phyloP scores from a whole-genome alignment of 176 grass and related monocot species.

The Hyparrhenia diplandra region DNA sequence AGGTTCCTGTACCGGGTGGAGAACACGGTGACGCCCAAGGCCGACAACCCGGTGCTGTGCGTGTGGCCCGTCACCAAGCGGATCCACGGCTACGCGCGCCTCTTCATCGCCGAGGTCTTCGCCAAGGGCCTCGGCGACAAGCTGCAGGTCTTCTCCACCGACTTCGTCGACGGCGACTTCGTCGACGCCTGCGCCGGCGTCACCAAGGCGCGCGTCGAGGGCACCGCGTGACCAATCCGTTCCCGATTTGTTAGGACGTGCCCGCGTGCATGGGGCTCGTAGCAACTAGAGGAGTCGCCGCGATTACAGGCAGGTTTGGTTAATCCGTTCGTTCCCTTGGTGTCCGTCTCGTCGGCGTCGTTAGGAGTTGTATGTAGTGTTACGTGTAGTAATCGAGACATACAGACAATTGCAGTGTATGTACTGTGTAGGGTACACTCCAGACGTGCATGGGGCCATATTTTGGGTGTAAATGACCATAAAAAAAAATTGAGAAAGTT shows the following conservation, averaged over 20 bases:
- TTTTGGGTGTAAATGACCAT: too few relatives aligned
- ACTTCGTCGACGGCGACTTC: conserved; percentile 89
- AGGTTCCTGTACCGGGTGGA: conserved; percentile 80
- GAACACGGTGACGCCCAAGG: conserved; percentile 85
- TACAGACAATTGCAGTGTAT: background rate
- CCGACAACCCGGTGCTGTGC: conserved; percentile 80
- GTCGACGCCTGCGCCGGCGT: conserved; percentile 86
- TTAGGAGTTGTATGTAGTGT: background rate
- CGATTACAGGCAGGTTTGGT: background rate
- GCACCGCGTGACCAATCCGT: conserved; percentile 26
- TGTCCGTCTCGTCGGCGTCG: background rate
- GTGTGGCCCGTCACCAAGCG: conserved; percentile 63
- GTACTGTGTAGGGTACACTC: background rate
- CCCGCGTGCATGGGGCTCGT: background rate
- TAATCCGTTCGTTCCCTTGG: background rate
- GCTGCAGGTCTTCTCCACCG: conserved; percentile 82
- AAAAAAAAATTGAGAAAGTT: too few relatives aligned
- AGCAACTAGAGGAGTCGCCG: conserved; percentile 25
- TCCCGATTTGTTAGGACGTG: background rate
- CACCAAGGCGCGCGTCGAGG: conserved; percentile 74
- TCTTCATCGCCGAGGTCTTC: conserved; percentile 77
- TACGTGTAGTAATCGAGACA: background rate
- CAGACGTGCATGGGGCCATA: background rate
- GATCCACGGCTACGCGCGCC: conserved; percentile 54
- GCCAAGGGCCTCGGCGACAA: conserved; percentile 61